phyloP scores from a whole-genome alignment of 1,139 yeast species.

The Scheffersomyces segobiensis region DNA sequence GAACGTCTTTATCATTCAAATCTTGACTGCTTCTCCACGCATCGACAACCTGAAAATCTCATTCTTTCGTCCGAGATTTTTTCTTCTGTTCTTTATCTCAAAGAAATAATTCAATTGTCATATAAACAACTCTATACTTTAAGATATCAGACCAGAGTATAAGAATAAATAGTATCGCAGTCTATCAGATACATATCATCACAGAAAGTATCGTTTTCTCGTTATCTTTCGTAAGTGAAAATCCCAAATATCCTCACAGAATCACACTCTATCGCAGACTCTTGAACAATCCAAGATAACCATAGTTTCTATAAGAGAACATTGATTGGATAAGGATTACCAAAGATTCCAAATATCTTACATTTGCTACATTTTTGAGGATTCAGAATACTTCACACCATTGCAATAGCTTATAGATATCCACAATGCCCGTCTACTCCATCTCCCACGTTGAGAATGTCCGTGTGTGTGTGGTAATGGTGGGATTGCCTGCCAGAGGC shows the following conservation, averaged over 20 bases:
- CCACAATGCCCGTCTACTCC: constrained; percentile 68
- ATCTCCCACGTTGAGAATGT: constrained; percentile 71
- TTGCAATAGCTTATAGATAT: background rate
- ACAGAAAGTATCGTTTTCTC: background rate
- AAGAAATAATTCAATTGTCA: background rate
- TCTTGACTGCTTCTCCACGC: background rate
- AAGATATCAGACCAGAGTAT: background rate
- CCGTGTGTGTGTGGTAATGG: constrained; percentile 76
- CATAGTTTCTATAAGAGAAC: background rate
- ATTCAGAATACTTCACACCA: background rate
- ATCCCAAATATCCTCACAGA: background rate
- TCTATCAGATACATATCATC: background rate
- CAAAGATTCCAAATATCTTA: background rate
- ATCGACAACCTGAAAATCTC: background rate
- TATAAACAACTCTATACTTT: background rate
- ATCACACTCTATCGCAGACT: background rate
- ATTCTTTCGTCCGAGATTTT: background rate
- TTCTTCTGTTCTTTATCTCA: background rate
- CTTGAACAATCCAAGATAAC: background rate
- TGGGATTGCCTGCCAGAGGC: constrained; percentile 71
- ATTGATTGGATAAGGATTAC: background rate
- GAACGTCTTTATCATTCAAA: background rate
- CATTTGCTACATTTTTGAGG: background rate
- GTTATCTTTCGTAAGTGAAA: background rate
- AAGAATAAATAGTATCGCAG: background rate